Percentiles rank a stretch among this genome's conserved stretches.
Conservation (phyloP, 2,329 filamentous ascomycete species). For the Didymella sp. region DNA sequence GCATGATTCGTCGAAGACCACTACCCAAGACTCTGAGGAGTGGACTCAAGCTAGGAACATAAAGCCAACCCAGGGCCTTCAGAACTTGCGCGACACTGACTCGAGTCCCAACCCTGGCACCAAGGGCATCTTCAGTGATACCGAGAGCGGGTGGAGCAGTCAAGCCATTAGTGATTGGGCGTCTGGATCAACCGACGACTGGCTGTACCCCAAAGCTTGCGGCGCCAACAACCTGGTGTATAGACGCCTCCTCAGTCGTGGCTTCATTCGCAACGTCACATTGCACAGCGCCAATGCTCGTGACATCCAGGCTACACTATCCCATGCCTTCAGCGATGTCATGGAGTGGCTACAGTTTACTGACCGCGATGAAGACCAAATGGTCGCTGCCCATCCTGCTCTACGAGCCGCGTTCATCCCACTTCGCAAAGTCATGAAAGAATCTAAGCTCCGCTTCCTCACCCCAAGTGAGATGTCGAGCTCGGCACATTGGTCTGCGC, state of each 20-base stretch:
- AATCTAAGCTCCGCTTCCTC: slow-evolving; percentile 74
- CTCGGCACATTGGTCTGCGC: slow-evolving; percentile 72
- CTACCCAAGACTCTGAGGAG: slow-evolving; percentile 55
- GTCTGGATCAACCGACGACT: slow-evolving; percentile 58
- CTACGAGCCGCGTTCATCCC: slow-evolving; percentile 75
- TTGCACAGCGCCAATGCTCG: slow-evolving; percentile 69
- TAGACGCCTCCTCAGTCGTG: slow-evolving; percentile 75
- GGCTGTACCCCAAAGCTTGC: slow-evolving; percentile 74
- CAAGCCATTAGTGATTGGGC: slow-evolving; percentile 59
- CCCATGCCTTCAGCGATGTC: slow-evolving; percentile 66
- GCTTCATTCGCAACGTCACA: slow-evolving; percentile 69
- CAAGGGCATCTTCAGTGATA: slow-evolving; percentile 31
- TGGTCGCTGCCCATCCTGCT: slow-evolving; percentile 55
- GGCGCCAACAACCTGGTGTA: slow-evolving; percentile 68
- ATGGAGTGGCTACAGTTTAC: slow-evolving; percentile 45
- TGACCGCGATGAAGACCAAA: slow-evolving; percentile 37
- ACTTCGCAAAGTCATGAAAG: slow-evolving; percentile 76
- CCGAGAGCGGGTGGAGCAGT: slow-evolving; percentile 57
- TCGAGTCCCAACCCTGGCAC: slow-evolving; percentile 32
- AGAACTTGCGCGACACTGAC: slow-evolving; percentile 28
- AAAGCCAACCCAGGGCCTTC: slow-evolving; percentile 17
- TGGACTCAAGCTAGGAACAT: slow-evolving; percentile 52
- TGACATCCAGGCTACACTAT: slow-evolving; percentile 70
- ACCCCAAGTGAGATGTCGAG: slow-evolving; percentile 75
- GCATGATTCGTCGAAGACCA: slow-evolving; percentile 43